Evolutionary conservation across 148 eudicot genomes (phyloP).

Genomic region (Persicaria tinctoria): DNA sequence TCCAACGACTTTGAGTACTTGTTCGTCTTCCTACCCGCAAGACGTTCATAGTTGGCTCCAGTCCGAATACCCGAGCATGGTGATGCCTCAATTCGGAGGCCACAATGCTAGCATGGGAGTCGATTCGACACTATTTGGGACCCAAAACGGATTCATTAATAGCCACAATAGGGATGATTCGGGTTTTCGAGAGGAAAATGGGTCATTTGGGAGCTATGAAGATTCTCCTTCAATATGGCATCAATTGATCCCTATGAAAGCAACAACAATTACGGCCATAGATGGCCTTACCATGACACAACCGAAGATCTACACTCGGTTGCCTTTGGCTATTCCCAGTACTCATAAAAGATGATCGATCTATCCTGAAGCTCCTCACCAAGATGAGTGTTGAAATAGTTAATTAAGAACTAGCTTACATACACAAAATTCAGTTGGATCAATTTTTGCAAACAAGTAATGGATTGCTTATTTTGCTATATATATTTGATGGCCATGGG

Average conservation of each 20-base stretch:
- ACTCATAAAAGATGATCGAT: constrained; percentile 10
- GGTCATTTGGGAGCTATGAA: constrained; percentile 44
- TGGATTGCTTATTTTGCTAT: too few species aligned
- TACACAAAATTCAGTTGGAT: background rate
- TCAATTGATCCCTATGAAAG: constrained; percentile 38
- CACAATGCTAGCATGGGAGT: constrained; percentile 15
- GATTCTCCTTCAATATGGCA: constrained; percentile 49
- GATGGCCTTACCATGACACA: constrained; percentile 49
- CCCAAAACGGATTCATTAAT: constrained; percentile 19
- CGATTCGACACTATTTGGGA: constrained; percentile 28
- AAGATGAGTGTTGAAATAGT: background rate
- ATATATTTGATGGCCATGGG: background rate
- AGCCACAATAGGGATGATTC: constrained; percentile 4
- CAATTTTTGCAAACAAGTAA: background rate
- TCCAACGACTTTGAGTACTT: constrained; percentile 19
- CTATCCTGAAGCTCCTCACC: background rate
- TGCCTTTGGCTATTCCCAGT: constrained; percentile 59
- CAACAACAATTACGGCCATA: constrained; percentile 16
- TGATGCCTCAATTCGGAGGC: constrained; percentile 40
- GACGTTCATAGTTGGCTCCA: constrained; percentile 67
- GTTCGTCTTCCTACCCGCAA: constrained; percentile 33
- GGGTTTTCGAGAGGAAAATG: constrained; percentile 33
- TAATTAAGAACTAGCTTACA: background rate
- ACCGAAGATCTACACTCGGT: constrained; percentile 62
- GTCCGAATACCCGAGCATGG: constrained; percentile 41